phyloP scores from a whole-genome alignment of 768 basidiomycete species.

The Rhizopogon vulgaris region DNA sequence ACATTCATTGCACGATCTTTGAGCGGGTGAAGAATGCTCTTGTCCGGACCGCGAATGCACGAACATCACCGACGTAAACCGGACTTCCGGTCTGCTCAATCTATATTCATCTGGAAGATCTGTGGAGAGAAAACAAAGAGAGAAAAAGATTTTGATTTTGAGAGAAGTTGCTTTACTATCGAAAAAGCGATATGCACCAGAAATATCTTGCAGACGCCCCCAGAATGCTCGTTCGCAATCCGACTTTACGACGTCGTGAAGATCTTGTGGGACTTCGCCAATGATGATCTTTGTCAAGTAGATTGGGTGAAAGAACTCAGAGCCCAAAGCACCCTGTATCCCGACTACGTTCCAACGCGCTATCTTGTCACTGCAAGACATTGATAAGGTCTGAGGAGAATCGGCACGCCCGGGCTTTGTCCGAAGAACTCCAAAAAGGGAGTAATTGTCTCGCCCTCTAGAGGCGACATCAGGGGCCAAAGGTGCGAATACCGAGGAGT shows the following conservation, averaged over 20 bases:
- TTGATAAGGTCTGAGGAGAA: slow-evolving; percentile 71
- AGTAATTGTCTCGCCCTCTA: slow-evolving; percentile 78
- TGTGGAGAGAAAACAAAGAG: slow-evolving; percentile 17
- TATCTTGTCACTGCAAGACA: slow-evolving; percentile 96
- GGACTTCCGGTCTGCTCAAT: slow-evolving; percentile 44
- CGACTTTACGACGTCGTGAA: slow-evolving; percentile 34
- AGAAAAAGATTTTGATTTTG: background rate
- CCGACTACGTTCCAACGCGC: slow-evolving; percentile 82
- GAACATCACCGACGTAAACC: slow-evolving; percentile 58
- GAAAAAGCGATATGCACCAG: slow-evolving; percentile 28
- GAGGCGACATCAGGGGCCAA: slow-evolving; percentile 37
- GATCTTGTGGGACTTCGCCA: slow-evolving; percentile 52
- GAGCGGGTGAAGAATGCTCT: slow-evolving; percentile 12
- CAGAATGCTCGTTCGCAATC: slow-evolving; percentile 72
- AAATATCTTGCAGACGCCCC: slow-evolving; percentile 39
- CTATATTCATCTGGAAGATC: slow-evolving; percentile 43
- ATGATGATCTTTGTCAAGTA: slow-evolving; percentile 65
- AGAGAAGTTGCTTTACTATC: background rate
- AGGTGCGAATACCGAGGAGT: slow-evolving; percentile 31
- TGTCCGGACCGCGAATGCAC: slow-evolving; percentile 41
- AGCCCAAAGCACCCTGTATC: slow-evolving; percentile 76
- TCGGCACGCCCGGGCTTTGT: slow-evolving; percentile 95
- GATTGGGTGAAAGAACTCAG: slow-evolving; percentile 48
- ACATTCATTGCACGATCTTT: slow-evolving; percentile 70
- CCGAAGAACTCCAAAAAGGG: slow-evolving; percentile 67